phyloP scores from a whole-genome alignment of 805 yeast genomes.

The Yamadazyma paraphyllophila region DNA sequence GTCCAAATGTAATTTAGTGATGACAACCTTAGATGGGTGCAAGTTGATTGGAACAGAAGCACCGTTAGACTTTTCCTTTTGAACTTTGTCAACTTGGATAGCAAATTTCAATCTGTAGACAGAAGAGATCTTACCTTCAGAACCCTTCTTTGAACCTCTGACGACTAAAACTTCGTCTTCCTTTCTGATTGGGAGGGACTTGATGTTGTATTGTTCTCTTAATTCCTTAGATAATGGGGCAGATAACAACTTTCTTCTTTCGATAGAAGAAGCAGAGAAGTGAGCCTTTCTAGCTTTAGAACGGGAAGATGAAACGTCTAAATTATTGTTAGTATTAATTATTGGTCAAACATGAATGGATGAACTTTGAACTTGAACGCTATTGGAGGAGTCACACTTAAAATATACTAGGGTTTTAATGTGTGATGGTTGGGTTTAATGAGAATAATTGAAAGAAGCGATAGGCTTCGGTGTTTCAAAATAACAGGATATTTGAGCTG shows the following conservation, averaged over 20 bases:
- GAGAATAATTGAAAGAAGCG: no score
- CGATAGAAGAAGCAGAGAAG: constrained; percentile 96
- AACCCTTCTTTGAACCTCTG: constrained; percentile 99
- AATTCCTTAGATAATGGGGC: constrained; percentile 99
- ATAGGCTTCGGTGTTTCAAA: no score
- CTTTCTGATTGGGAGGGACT: constrained; percentile 95
- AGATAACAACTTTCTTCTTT: constrained; percentile 90
- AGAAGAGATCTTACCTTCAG: constrained; percentile 96
- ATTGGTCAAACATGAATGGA: background rate
- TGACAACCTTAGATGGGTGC: constrained; percentile 98
- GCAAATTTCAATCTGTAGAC: constrained; percentile 99
- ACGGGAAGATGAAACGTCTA: constrained; percentile 99
- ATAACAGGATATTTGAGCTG: no score
- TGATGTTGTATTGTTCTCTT: constrained; percentile 94
- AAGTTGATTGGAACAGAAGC: constrained; percentile 95
- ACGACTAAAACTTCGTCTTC: constrained; percentile 93
- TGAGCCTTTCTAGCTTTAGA: constrained; percentile 99
- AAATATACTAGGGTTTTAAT: no score
- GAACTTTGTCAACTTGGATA: constrained; percentile 94
- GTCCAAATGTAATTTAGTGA: constrained; percentile 97
- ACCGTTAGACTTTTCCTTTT: constrained; percentile 97
- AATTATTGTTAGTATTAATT: constrained; percentile 18
- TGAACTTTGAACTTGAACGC: background rate
- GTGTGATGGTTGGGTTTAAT: no score
- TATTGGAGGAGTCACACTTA: background rate